Evolutionary conservation across 306 rosid species (phyloP), one percentile per base, ranked within the genome.

Genomic region (Dryas drummondii): DNA sequence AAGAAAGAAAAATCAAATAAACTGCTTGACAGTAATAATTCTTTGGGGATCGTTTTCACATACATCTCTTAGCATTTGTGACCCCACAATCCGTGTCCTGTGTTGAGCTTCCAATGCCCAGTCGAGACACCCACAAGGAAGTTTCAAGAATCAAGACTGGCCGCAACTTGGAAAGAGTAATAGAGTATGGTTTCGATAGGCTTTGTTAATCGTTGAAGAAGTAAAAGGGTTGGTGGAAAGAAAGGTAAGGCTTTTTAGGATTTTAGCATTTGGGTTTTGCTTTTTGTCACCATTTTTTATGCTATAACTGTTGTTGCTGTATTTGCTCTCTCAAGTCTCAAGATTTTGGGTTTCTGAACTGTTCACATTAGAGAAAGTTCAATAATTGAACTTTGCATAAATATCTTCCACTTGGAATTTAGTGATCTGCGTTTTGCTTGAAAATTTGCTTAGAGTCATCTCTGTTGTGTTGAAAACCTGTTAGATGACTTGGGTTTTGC

Each of bases 41-140:
- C 59, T 66, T 50, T 22, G 46, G 64, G 64, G 73, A 86, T 87
- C 85, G 77, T 67, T 75, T 71, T 84, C 91, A 70, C 72, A 63
- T 80, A 74, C 83, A 47, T 76, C 41, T 60, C 66, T 68, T 63
- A 58, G 78, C 81, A 59, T 74, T 72, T 83, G 66, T 9, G 87
- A 72, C 89, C 96, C 93, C 85, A 84, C 93, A 85, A 66, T 53
- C 81, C 82, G 81, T 83, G 86, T 87, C 27, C 8, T 63, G 47
- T 32, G 71, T 27, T 69, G 68, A 73, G 82, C 82, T 64, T 75
- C n/a, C 70, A 51, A 41, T 22, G 49, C 71, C 42, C 67, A 40
- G 46, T 40, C n/a, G 62, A 54, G 58, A 49, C 57, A 60, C 17
- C 60, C 52, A 77, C 45, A 5, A 19, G 17, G 76, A 75, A 73